Evolutionary conservation across 2,329 filamentous ascomycete species (phyloP).

Genomic region (Colletotrichum falcatum): DNA sequence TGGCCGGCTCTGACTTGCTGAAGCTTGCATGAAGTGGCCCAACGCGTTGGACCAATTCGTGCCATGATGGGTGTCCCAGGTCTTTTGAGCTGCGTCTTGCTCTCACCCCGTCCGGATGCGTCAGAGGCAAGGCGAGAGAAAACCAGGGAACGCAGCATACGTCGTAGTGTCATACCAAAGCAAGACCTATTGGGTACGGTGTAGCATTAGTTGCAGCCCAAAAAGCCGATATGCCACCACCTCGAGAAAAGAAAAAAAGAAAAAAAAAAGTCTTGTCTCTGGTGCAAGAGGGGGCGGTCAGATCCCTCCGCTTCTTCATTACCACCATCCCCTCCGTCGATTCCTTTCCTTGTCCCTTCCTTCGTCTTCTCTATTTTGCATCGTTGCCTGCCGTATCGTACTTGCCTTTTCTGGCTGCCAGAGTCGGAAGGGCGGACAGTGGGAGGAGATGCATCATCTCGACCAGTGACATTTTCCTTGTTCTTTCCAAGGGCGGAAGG

Average conservation of each 20-base stretch:
- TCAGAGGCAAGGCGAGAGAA: constrained; percentile 1
- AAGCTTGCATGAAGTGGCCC: constrained; percentile 33
- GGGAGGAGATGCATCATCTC: constrained; percentile 19
- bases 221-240: constrained; percentile 22
- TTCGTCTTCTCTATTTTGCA: neutral
- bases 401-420: constrained; percentile 1
- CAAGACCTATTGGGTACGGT: constrained; percentile 10
- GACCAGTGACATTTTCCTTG: constrained; percentile 2
- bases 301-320: constrained; percentile 19
- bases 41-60: constrained; percentile 20
- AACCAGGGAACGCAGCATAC: constrained; percentile 13
- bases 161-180: constrained; percentile 5
- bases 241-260: neutral
- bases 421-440: constrained; percentile 19
- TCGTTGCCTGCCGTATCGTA: neutral
- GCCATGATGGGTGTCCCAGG: constrained; percentile 3
- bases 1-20: constrained; percentile 40
- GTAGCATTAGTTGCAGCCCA: constrained; percentile 15
- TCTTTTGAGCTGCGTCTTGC: neutral
- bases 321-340: neutral
- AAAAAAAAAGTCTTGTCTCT: constrained; percentile 27
- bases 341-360: neutral
- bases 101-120: constrained; percentile 22
- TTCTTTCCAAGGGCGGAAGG: constrained; percentile 12
- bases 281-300: constrained; percentile 38